phyloP scores from a whole-genome alignment of 495 filamentous ascomycete species.

The Cercophora samala region DNA sequence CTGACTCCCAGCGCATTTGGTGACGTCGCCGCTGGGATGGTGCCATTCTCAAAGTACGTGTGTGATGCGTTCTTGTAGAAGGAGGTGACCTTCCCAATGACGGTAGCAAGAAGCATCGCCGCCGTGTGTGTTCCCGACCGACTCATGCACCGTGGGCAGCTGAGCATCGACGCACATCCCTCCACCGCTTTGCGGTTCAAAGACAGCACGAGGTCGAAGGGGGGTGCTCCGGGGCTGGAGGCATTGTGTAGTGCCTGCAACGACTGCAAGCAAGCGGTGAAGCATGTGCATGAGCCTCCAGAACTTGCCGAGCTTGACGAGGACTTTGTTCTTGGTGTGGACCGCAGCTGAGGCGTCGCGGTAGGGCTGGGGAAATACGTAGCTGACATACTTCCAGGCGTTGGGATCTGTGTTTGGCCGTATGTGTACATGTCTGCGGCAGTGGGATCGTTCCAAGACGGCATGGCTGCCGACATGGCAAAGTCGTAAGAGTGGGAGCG shows the following conservation, averaged over 20 bases:
- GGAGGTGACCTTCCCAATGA: slow-evolving; percentile 47
- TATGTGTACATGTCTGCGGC: slow-evolving; percentile 34
- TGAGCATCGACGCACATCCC: slow-evolving; percentile 45
- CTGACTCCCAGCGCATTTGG: slow-evolving; percentile 34
- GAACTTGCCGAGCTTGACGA: slow-evolving; percentile 24
- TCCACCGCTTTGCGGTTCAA: slow-evolving; percentile 49
- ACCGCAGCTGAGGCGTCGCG: slow-evolving; percentile 33
- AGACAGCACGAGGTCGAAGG: slow-evolving; percentile 44
- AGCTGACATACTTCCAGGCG: slow-evolving; percentile 31
- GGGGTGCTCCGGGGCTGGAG: slow-evolving; percentile 36
- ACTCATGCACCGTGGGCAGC: slow-evolving; percentile 41
- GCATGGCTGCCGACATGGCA: slow-evolving; percentile 32
- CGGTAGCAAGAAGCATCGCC: slow-evolving; percentile 47
- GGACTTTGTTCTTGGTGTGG: slow-evolving; percentile 33
- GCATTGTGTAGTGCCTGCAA: slow-evolving; percentile 47
- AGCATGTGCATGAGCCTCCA: slow-evolving; percentile 43
- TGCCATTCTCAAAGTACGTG: slow-evolving; percentile 34
- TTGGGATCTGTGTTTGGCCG: slow-evolving; percentile 29
- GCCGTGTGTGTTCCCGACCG: slow-evolving; percentile 42
- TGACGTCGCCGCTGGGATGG: slow-evolving; percentile 25
- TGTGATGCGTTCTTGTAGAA: slow-evolving; percentile 45
- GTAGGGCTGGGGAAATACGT: slow-evolving; percentile 41
- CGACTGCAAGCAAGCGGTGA: slow-evolving; percentile 45
- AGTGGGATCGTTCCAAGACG: slow-evolving; percentile 19
- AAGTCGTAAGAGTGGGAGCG: slow-evolving; percentile 38